phyloP scores from a whole-genome alignment of 2,329 filamentous ascomycete genomes.

The Nemania abortiva region DNA sequence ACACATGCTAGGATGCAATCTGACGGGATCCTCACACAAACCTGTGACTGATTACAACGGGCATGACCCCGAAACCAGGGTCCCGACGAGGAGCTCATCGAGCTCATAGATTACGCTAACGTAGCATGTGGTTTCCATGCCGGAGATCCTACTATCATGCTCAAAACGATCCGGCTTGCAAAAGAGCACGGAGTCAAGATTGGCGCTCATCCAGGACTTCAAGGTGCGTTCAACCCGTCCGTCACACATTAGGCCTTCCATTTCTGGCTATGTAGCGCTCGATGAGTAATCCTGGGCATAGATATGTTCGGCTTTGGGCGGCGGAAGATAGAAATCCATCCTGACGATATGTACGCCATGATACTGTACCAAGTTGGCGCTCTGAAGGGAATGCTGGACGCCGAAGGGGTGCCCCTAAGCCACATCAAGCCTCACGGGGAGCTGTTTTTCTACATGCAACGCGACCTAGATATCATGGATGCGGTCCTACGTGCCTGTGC shows the following conservation, averaged over 20 bases:
- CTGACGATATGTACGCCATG: conserved; percentile 28
- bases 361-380: conserved; percentile 26
- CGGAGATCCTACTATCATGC: conserved; percentile 23
- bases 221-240: not conserved
- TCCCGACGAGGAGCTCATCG: conserved; percentile 19
- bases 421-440: conserved; percentile 24
- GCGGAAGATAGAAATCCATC: conserved; percentile 23
- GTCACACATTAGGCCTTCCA: not conserved
- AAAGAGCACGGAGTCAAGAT: conserved; percentile 21
- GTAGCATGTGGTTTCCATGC: conserved; percentile 26
- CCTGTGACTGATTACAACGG: not conserved
- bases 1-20: not conserved
- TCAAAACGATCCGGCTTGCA: conserved; percentile 20
- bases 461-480: conserved; percentile 23
- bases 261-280: not conserved
- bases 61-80: conserved; percentile 4
- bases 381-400: conserved; percentile 20
- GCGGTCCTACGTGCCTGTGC: conserved; percentile 22
- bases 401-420: conserved; percentile 21
- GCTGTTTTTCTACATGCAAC: conserved; percentile 27
- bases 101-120: conserved; percentile 27
- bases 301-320: conserved; percentile 23
- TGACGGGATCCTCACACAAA: not conserved
- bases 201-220: conserved; percentile 24
- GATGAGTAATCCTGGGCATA: not conserved